These are phyloP conservation scores for Penicillium sp. DNA, from an alignment of 2,329 filamentous ascomycete genomes.

Conservation along the genomic window DNA sequence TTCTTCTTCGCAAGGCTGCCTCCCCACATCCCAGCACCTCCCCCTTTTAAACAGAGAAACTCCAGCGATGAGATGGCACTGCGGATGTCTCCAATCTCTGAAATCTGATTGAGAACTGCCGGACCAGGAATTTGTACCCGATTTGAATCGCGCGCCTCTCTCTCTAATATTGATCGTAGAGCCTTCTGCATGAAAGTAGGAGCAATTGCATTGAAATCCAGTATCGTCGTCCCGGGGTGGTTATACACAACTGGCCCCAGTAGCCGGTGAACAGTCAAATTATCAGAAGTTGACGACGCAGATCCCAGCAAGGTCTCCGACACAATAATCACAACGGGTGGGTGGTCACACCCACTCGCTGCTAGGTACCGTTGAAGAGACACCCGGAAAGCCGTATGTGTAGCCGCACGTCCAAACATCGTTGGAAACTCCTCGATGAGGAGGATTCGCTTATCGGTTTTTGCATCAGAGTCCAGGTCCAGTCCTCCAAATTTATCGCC, in stretches of 20 bases:
- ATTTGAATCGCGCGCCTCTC: slow-evolving; percentile 79
- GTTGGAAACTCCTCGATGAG: slow-evolving; percentile 82
- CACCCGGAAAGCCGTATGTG: slow-evolving; percentile 70
- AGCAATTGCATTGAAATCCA: slow-evolving; percentile 93
- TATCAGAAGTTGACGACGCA: slow-evolving; percentile 81
- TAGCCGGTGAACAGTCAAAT: slow-evolving; percentile 86
- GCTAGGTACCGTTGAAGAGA: slow-evolving; percentile 71
- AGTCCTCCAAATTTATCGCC: slow-evolving; percentile 79
- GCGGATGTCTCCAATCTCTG: slow-evolving; percentile 86
- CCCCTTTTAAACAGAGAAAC: slow-evolving; percentile 84
- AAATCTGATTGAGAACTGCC: slow-evolving; percentile 73
- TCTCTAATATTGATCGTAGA: slow-evolving; percentile 76
- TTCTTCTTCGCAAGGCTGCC: slow-evolving; percentile 74
- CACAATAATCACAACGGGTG: slow-evolving; percentile 83
- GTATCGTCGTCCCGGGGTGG: slow-evolving; percentile 74
- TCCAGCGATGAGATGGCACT: slow-evolving; percentile 91
- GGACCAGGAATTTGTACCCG: slow-evolving; percentile 75
- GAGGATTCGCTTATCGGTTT: slow-evolving; percentile 55
- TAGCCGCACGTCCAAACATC: slow-evolving; percentile 64
- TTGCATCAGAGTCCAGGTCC: slow-evolving; percentile 42
- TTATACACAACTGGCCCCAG: slow-evolving; percentile 83
- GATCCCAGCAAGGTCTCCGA: slow-evolving; percentile 89
- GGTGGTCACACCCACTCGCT: slow-evolving; percentile 47
- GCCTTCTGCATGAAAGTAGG: slow-evolving; percentile 83
- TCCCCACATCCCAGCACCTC: slow-evolving; percentile 72